A percentile compares a stretch with the other conserved stretches of the same genome.
phyloP scores from a whole-genome alignment of 1,284 basidiomycete genomes.

The Porogramme epimiltina region DNA sequence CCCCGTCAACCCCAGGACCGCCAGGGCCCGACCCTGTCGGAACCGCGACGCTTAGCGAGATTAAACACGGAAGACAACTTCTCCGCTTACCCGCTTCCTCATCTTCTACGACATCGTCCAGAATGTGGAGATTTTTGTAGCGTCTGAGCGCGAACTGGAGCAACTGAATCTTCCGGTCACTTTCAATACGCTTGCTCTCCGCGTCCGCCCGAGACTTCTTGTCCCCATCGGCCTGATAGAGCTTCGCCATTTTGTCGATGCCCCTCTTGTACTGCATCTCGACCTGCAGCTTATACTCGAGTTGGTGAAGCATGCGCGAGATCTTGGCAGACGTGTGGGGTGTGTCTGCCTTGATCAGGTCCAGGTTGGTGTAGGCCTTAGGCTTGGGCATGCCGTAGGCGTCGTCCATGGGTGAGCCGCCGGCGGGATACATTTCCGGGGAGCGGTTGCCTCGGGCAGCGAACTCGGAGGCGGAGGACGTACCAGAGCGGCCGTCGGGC shows the following conservation, averaged over 20 bases:
- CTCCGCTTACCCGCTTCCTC: constrained; percentile 53
- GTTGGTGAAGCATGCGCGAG: constrained; percentile 96
- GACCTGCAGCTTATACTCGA: constrained; percentile 98
- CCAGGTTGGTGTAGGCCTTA: constrained; percentile 77
- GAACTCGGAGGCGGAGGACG: constrained; percentile 42
- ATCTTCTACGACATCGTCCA: constrained; percentile 88
- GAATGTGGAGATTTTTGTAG: constrained; percentile 94
- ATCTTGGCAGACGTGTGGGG: constrained; percentile 97
- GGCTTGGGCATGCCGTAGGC: constrained; percentile 44
- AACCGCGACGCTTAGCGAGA: neutral
- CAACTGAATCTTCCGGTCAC: constrained; percentile 95
- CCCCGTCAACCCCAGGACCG: constrained; percentile 72
- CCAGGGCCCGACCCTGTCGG: constrained; percentile 26
- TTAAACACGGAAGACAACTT: constrained; percentile 2
- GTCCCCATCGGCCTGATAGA: constrained; percentile 95
- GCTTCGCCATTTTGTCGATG: constrained; percentile 97
- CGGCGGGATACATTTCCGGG: constrained; percentile 40
- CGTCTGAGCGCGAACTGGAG: constrained; percentile 90
- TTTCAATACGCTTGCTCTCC: constrained; percentile 92
- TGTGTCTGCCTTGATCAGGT: constrained; percentile 97
- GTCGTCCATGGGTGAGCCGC: constrained; percentile 41
- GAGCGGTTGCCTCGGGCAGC: constrained; percentile 40
- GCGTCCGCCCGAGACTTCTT: constrained; percentile 92
- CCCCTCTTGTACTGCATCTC: constrained; percentile 98
- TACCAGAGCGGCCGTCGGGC: constrained; percentile 35